phyloP scores from a whole-genome alignment of 768 basidiomycete species.

The Postia placenta region DNA sequence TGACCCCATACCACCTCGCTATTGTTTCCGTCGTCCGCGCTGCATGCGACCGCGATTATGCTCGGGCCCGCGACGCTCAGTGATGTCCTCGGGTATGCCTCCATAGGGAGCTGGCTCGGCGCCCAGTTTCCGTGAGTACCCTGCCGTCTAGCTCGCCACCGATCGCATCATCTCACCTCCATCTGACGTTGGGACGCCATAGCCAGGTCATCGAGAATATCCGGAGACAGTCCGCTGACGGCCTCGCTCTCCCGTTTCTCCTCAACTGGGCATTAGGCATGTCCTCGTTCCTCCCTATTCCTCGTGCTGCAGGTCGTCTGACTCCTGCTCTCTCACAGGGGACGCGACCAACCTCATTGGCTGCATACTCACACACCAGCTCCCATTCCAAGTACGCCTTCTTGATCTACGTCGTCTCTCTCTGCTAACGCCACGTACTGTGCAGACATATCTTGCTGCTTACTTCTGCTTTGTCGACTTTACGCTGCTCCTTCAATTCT shows the following conservation, averaged over 20 bases:
- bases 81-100: conserved; percentile 62
- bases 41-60: conserved; percentile 18
- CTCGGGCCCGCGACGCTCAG: conserved; percentile 34
- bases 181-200: conserved; percentile 7
- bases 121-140: conserved; percentile 80
- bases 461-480: conserved; percentile 89
- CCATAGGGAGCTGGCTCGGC: conserved; percentile 76
- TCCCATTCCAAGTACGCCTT: conserved; percentile 82
- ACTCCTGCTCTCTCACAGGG: conserved; percentile 38
- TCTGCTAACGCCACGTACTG: conserved; percentile 3
- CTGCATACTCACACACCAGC: conserved; percentile 85
- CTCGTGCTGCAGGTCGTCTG: neutral
- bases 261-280: conserved; percentile 88
- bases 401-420: conserved; percentile 4
- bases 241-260: conserved; percentile 89
- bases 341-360: conserved; percentile 92
- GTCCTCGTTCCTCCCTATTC: conserved; percentile 20
- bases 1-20: neutral
- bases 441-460: conserved; percentile 79
- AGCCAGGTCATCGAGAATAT: conserved; percentile 86
- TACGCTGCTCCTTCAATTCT: conserved; percentile 69
- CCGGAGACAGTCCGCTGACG: conserved; percentile 72
- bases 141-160: neutral
- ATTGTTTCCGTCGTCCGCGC: conserved; percentile 7
- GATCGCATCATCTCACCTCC: conserved; percentile 7